Evolutionary conservation across 2,329 filamentous ascomycete species (phyloP).

Genomic region (Aspergillus sp.): DNA sequence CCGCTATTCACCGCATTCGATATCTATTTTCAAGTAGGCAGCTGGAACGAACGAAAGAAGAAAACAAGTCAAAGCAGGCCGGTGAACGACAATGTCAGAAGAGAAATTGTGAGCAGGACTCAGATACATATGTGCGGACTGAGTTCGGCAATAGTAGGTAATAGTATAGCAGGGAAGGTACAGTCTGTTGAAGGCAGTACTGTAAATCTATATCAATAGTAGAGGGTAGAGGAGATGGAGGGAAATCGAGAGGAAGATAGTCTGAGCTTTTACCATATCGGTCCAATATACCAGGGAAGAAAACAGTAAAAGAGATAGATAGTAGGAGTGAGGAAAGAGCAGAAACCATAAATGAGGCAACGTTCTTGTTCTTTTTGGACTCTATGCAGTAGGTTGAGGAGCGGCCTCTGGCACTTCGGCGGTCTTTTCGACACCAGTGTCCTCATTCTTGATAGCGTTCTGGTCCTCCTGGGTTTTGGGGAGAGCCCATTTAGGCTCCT

Average conservation of each 20-base stretch:
- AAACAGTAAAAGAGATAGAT: not conserved
- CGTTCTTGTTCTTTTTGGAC: not conserved
- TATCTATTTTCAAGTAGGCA: conserved; percentile 13
- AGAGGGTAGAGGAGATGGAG: not conserved
- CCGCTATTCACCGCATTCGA: conserved; percentile 16
- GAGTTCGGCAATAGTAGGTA: not conserved
- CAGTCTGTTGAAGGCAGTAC: conserved; percentile 2
- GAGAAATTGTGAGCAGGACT: not conserved
- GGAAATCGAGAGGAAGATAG: conserved; percentile 9
- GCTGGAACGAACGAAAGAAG: conserved; percentile 1
- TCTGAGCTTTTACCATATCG: conserved; percentile 20
- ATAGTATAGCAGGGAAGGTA: conserved; percentile 7
- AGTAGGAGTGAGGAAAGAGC: conserved; percentile 1
- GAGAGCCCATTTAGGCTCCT: conserved; percentile 44
- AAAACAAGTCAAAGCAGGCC: conserved; percentile 4
- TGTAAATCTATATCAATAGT: conserved; percentile 13
- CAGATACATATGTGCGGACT: not conserved
- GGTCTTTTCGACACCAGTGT: conserved; percentile 28
- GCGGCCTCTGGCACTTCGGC: conserved; percentile 24
- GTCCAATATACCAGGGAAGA: conserved; percentile 19
- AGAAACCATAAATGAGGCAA: conserved; percentile 4
- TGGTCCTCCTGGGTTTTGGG: conserved; percentile 26
- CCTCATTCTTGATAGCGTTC: conserved; percentile 24
- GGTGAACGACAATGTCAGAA: not conserved
- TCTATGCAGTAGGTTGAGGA: conserved; percentile 32